phyloP scores from a whole-genome alignment of 2,329 filamentous ascomycete genomes.

The Penicillium hesseltinei region DNA sequence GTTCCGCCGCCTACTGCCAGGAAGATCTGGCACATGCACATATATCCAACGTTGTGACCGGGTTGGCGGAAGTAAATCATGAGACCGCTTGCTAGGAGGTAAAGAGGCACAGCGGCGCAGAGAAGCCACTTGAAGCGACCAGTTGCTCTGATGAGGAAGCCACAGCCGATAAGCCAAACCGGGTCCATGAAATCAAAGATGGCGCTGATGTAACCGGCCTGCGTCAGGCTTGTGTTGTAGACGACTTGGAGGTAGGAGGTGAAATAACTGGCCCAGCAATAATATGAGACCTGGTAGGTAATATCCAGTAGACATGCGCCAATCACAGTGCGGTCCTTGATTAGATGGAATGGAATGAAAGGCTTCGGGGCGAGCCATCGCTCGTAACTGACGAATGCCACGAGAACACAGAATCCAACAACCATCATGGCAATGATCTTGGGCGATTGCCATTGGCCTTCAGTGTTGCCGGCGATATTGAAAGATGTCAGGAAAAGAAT shows the following conservation, averaged over 20 bases:
- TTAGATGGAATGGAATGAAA: conserved; percentile 49
- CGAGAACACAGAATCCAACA: conserved; percentile 53
- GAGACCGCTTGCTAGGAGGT: conserved; percentile 53
- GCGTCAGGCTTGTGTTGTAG: conserved; percentile 30
- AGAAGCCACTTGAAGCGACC: conserved; percentile 55
- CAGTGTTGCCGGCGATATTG: conserved; percentile 47
- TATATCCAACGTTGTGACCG: conserved; percentile 50
- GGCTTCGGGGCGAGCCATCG: conserved; percentile 46
- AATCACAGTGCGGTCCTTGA: conserved; percentile 26
- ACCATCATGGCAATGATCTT: conserved; percentile 52
- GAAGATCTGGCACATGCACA: conserved; percentile 60
- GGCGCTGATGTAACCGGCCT: conserved; percentile 46
- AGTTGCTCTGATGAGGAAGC: conserved; percentile 50
- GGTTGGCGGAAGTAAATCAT: conserved; percentile 56
- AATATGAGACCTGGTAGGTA: conserved; percentile 31
- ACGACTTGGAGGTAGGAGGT: conserved; percentile 27
- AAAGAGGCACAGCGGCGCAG: conserved; percentile 53
- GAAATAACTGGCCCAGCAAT: conserved; percentile 33
- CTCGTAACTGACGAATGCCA: conserved; percentile 55
- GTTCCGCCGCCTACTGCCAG: conserved; percentile 56
- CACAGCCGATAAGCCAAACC: conserved; percentile 30
- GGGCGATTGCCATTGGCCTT: conserved; percentile 42
- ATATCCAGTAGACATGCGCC: conserved; percentile 30
- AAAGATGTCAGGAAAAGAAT: conserved; percentile 49
- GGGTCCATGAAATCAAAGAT: conserved; percentile 48